phyloP scores from a whole-genome alignment of 164 flowering plant species.

The Nymphaea colorata region DNA sequence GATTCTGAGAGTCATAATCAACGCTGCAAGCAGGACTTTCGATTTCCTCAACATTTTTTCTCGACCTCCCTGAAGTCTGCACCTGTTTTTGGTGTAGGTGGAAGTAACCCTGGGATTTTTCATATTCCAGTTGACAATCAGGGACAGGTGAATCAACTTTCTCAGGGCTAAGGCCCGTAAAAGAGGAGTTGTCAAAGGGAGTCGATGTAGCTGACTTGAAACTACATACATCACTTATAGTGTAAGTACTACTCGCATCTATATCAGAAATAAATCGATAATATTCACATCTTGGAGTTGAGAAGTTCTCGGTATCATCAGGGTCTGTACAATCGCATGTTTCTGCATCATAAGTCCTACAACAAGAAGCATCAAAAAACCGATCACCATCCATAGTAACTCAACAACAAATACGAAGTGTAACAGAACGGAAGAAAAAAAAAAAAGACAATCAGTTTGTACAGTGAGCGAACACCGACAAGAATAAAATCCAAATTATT shows the following conservation, averaged over 20 bases:
- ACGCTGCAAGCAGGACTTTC: conserved; percentile 31
- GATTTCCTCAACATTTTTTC: conserved; percentile 22
- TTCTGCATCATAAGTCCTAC: conserved; percentile 76
- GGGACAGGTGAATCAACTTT: conserved; percentile 40
- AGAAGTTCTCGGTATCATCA: conserved; percentile 41
- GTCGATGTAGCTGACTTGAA: conserved; percentile 57
- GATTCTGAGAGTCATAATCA: conserved; percentile 19
- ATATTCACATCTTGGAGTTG: conserved; percentile 50
- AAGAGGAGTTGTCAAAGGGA: conserved; percentile 66
- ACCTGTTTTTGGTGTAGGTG: conserved; percentile 29
- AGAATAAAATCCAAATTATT: neutral
- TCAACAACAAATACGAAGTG: neutral
- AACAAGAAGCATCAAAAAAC: conserved; percentile 1
- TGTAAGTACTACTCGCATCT: conserved; percentile 60
- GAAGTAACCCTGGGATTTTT: conserved; percentile 8
- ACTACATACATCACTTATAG: conserved; percentile 42
- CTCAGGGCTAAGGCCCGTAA: conserved; percentile 39
- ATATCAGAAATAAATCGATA: conserved; percentile 49
- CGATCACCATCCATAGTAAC: neutral
- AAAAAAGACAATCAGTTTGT: too few species aligned
- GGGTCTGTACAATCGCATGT: conserved; percentile 19
- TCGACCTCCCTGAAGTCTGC: conserved; percentile 38
- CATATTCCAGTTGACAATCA: conserved; percentile 16
- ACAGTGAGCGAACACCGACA: neutral
- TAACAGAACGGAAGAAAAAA: too few species aligned